Conservation (phyloP, 306 rosid genomes). For the Coriaria nepalensis region DNA sequence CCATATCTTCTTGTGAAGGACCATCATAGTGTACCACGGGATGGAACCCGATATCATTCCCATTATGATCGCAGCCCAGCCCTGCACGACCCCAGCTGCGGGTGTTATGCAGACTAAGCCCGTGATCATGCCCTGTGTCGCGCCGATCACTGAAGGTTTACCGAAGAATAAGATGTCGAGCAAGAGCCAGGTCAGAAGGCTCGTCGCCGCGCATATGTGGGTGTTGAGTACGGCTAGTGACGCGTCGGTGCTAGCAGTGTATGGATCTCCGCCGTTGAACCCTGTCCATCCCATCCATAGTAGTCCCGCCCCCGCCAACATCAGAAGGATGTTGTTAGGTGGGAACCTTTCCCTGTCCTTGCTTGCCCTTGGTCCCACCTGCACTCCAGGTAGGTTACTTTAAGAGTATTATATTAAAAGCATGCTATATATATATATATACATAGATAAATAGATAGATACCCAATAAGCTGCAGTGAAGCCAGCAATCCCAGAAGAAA, state of each 20-base stretch:
- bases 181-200: conserved; percentile 33
- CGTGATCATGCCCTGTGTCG: conserved; percentile 42
- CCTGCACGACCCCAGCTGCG: conserved; percentile 38
- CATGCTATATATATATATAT: too few relatives aligned
- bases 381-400: too few relatives aligned
- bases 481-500: conserved; percentile 36
- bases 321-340: conserved; percentile 33
- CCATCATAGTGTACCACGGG: conserved; percentile 42
- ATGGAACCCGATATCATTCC: conserved; percentile 28
- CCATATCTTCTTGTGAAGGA: conserved; percentile 21
- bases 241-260: conserved; percentile 29
- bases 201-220: conserved; percentile 35
- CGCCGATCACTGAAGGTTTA: conserved; percentile 35
- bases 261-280: conserved; percentile 38
- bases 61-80: conserved; percentile 40
- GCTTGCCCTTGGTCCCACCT: conserved; percentile 35
- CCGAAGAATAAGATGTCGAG: conserved; percentile 30
- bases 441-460: neutral
- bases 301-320: conserved; percentile 36
- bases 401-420: too few relatives aligned
- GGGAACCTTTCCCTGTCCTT: conserved; percentile 37
- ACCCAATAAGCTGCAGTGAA: conserved; percentile 41
- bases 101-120: conserved; percentile 43
- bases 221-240: conserved; percentile 34
- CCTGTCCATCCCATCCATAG: conserved; percentile 47